Conservation (phyloP, 148 eudicot species). For the Vaccinium corymbosum region DNA sequence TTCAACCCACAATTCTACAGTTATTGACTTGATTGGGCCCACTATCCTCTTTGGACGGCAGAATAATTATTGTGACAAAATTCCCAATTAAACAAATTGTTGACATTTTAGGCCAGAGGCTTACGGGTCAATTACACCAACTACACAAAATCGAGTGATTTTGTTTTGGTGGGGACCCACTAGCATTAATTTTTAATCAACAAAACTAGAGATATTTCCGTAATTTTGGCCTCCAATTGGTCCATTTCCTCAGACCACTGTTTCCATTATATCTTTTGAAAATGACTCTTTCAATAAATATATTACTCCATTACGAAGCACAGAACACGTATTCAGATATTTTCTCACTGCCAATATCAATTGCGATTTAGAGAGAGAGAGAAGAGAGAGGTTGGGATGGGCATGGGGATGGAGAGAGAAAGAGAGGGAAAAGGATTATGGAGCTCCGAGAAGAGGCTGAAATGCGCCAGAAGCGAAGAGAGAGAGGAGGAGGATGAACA, state of each 20-base stretch:
- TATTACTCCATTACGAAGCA: neutral
- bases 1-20: no score
- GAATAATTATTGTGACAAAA: neutral
- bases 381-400: conserved; percentile 3
- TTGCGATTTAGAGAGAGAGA: neutral
- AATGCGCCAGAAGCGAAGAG: conserved; percentile 26
- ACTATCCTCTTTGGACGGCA: neutral
- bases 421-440: conserved; percentile 14
- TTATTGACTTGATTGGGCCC: neutral
- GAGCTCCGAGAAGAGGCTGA: conserved; percentile 45
- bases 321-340: neutral
- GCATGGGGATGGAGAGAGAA: conserved; percentile 32
- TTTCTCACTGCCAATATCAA: neutral
- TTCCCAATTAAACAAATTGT: neutral
- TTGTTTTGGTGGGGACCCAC: neutral
- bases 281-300: neutral
- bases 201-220: neutral
- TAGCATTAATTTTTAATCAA: neutral
- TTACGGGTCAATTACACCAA: neutral
- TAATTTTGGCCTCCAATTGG: neutral
- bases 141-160: neutral
- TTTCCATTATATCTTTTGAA: neutral
- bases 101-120: neutral
- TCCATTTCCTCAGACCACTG: neutral
- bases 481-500: conserved; percentile 23